phyloP scores from a whole-genome alignment of 192 early-diverging fungal genomes.

The Coemansia sp. region DNA sequence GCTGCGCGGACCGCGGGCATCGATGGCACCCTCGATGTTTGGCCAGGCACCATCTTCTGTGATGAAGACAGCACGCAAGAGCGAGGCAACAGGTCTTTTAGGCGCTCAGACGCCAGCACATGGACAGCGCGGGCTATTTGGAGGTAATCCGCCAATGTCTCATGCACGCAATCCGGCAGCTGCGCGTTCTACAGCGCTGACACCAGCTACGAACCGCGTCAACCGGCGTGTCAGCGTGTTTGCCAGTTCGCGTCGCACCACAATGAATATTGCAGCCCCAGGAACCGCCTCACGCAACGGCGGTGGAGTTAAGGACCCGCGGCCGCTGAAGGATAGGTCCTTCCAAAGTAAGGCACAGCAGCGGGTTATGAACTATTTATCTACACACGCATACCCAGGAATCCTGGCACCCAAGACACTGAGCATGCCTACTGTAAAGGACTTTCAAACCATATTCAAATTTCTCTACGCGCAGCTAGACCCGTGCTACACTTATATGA shows the following conservation, averaged over 20 bases:
- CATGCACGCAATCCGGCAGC: constrained; percentile 29
- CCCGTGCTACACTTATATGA: constrained; percentile 58
- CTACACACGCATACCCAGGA: constrained; percentile 61
- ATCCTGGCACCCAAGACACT: constrained; percentile 60
- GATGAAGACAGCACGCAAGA: constrained; percentile 28
- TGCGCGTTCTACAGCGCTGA: constrained; percentile 29
- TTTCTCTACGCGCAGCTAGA: constrained; percentile 73
- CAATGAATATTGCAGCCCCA: constrained; percentile 29
- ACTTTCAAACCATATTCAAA: constrained; percentile 72
- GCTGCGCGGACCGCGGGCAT: constrained; percentile 46
- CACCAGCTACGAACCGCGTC: constrained; percentile 42
- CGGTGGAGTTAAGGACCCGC: constrained; percentile 64
- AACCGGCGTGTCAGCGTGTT: constrained; percentile 54
- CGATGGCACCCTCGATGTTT: constrained; percentile 52
- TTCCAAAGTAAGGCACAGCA: constrained; percentile 61
- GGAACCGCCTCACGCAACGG: constrained; percentile 41
- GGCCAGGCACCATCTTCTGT: constrained; percentile 32
- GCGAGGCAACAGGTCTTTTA: constrained; percentile 27
- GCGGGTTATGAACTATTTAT: constrained; percentile 63
- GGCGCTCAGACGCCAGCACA: constrained; percentile 40
- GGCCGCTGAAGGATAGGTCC: constrained; percentile 63
- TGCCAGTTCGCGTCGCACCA: constrained; percentile 45
- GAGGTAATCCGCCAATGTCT: constrained; percentile 44
- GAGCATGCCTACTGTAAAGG: constrained; percentile 63
- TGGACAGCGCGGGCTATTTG: constrained; percentile 24